A percentile compares a stretch with the other conserved stretches of the same genome.
Evolutionary conservation across 23 red algal species (phyloP).

Genomic region (Gracilaria caudata): DNA sequence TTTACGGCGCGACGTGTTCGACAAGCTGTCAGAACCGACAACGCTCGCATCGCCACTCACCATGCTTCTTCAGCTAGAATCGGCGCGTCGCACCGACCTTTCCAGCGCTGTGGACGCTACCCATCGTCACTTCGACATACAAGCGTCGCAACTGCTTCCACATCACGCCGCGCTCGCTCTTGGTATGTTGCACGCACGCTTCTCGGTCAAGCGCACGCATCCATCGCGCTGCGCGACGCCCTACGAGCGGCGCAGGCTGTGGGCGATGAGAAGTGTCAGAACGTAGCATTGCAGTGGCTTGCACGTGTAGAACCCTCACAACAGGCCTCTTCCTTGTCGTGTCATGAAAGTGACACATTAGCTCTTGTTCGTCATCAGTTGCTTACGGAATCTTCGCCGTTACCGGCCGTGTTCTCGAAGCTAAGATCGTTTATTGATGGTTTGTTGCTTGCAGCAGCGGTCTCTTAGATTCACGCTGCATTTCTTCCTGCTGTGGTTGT

Average conservation of each 20-base stretch:
- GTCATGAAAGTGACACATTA: conserved; percentile 17
- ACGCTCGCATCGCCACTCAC: background rate
- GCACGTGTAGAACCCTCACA: conserved; percentile 1
- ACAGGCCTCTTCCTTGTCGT: conserved; percentile 15
- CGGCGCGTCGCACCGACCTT: conserved; percentile 36
- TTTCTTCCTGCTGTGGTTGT: conserved; percentile 34
- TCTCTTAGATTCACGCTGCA: conserved; percentile 42
- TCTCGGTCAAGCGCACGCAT: conserved; percentile 27
- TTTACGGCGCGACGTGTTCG: background rate
- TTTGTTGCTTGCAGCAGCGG: conserved; percentile 33
- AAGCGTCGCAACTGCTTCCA: conserved; percentile 23
- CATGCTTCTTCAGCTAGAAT: conserved; percentile 30
- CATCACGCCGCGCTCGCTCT: conserved; percentile 64
- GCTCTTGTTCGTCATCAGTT: conserved; percentile 36
- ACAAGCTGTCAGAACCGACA: background rate
- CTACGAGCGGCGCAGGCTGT: conserved; percentile 56
- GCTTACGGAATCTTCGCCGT: conserved; percentile 14
- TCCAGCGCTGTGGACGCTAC: conserved; percentile 4
- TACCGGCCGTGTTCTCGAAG: background rate
- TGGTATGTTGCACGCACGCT: conserved; percentile 41
- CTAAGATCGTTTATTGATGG: conserved; percentile 1
- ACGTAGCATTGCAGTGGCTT: conserved; percentile 49
- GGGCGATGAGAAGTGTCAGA: conserved; percentile 10
- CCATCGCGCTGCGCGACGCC: conserved; percentile 50
- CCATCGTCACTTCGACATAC: conserved; percentile 61